Percentiles rank a stretch among this genome's conserved stretches.
These are phyloP conservation scores for Bacidia rubella DNA, from an alignment of 495 filamentous ascomycete genomes.

Conservation along the genomic window DNA sequence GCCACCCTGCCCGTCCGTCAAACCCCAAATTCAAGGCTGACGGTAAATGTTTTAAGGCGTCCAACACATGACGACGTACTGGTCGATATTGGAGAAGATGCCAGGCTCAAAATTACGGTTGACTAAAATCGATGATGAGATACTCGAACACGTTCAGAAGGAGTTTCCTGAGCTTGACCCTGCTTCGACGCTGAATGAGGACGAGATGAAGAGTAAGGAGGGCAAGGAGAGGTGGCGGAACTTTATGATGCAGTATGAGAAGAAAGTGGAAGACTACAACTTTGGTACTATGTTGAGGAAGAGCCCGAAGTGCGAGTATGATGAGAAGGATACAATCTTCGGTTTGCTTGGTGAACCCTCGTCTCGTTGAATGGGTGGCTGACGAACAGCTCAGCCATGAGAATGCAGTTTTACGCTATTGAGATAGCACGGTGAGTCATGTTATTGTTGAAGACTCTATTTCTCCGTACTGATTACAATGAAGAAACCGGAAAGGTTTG, in stretches of 20 bases:
- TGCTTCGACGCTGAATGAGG: conserved; percentile 64
- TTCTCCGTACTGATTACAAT: conserved; percentile 10
- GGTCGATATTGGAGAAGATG: conserved; percentile 83
- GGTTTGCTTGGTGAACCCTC: conserved; percentile 30
- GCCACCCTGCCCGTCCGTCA: background rate
- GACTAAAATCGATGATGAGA: conserved; percentile 89
- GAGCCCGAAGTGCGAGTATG: conserved; percentile 71
- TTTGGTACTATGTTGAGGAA: conserved; percentile 85
- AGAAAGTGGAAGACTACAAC: conserved; percentile 88
- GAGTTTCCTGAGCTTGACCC: conserved; percentile 92
- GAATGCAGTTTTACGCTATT: conserved; percentile 98
- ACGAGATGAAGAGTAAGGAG: conserved; percentile 91
- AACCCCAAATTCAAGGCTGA: background rate
- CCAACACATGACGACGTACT: conserved; percentile 92
- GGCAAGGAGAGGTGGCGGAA: conserved; percentile 95
- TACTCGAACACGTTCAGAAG: conserved; percentile 69
- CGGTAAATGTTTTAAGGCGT: conserved; percentile 31
- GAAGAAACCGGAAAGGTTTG: conserved; percentile 68
- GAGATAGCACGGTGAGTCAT: conserved; percentile 68
- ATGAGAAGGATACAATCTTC: conserved; percentile 83
- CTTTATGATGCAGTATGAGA: conserved; percentile 88
- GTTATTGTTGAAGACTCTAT: background rate
- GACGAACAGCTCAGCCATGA: conserved; percentile 23
- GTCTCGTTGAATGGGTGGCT: conserved; percentile 2
- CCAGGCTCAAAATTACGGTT: conserved; percentile 74